A percentile compares a stretch with the other conserved stretches of the same genome.
These are phyloP conservation scores for Blastomyces percursus DNA, from an alignment of 2,329 filamentous ascomycete species.

Conservation along the genomic window DNA sequence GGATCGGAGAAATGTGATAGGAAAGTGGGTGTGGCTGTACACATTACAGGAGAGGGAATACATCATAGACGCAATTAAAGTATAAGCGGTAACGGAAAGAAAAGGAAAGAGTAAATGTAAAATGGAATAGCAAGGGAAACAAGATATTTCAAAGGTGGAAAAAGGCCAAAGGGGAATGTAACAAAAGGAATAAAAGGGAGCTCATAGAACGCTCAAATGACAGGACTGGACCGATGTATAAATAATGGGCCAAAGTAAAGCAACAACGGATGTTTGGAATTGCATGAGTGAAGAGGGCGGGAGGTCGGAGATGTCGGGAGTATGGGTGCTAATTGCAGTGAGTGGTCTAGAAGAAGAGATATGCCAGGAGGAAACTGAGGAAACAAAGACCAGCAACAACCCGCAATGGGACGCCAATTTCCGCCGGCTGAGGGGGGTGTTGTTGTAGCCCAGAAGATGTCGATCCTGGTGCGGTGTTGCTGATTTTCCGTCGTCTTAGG, in stretches of 20 bases:
- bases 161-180: background rate
- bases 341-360: slow-evolving; percentile 73
- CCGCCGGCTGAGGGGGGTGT: slow-evolving; percentile 42
- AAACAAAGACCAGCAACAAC: slow-evolving; percentile 75
- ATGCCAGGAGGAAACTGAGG: slow-evolving; percentile 84
- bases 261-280: background rate
- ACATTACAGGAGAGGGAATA: background rate
- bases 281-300: slow-evolving; percentile 12
- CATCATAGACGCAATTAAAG: background rate
- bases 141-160: background rate
- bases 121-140: background rate
- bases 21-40: background rate
- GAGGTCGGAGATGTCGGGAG: slow-evolving; percentile 12
- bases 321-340: background rate
- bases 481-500: slow-evolving; percentile 67
- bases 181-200: background rate
- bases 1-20: slow-evolving; percentile 11
- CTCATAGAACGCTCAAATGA: background rate
- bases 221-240: background rate
- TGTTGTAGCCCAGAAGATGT: slow-evolving; percentile 42
- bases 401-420: slow-evolving; percentile 71
- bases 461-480: slow-evolving; percentile 44
- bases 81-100: background rate
- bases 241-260: background rate
- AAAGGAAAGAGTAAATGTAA: slow-evolving; percentile 10